Conservation (phyloP, 2,329 filamentous ascomycete species). For the Phialophora expanda region DNA sequence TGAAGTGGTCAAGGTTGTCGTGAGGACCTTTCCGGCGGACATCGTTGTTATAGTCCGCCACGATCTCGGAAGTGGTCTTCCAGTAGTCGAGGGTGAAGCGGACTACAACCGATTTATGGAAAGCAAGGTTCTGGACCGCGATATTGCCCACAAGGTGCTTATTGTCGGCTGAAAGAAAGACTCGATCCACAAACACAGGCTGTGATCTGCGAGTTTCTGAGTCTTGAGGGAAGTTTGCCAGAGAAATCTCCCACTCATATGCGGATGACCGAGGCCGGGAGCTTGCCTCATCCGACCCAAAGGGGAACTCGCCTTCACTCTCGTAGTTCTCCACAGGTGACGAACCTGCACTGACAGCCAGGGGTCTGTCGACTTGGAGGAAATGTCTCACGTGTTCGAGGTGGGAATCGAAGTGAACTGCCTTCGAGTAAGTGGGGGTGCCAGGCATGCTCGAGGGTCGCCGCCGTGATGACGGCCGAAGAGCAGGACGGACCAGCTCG, state of each 20-base stretch:
- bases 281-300: slow-evolving; percentile 61
- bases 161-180: slow-evolving; percentile 87
- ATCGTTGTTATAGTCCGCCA: slow-evolving; percentile 84
- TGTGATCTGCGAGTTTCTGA: slow-evolving; percentile 62
- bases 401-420: slow-evolving; percentile 97
- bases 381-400: slow-evolving; percentile 97
- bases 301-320: slow-evolving; percentile 88
- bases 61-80: slow-evolving; percentile 96
- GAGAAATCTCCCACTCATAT: slow-evolving; percentile 85
- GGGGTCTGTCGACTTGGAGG: slow-evolving; percentile 86
- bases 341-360: slow-evolving; percentile 93
- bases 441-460: slow-evolving; percentile 96
- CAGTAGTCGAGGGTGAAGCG: slow-evolving; percentile 97
- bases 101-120: slow-evolving; percentile 86
- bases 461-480: slow-evolving; percentile 75
- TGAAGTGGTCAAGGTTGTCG: slow-evolving; percentile 82
- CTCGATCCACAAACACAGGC: slow-evolving; percentile 79
- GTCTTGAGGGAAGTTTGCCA: slow-evolving; percentile 79
- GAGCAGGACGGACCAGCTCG: slow-evolving; percentile 89
- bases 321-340: slow-evolving; percentile 90
- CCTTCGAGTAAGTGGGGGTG: slow-evolving; percentile 93
- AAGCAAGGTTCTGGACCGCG: slow-evolving; percentile 84
- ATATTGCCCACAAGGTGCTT: slow-evolving; percentile 83
- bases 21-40: slow-evolving; percentile 66
- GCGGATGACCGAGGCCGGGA: slow-evolving; percentile 54